Conservation (phyloP, 441 rosid species). For the Lagerstroemia fauriei region DNA sequence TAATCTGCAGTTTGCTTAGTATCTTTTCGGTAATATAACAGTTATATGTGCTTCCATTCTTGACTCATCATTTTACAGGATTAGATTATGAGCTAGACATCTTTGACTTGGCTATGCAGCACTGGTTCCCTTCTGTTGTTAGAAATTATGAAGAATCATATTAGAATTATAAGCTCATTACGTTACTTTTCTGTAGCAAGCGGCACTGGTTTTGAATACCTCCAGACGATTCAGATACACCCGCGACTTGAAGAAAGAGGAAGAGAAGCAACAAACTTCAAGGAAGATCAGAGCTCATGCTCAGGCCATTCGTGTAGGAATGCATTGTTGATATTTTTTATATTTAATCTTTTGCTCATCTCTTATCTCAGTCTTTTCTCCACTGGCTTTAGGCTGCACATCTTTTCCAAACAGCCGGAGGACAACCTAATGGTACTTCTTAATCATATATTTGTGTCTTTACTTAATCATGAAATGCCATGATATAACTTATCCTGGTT, state of each 20-base stretch:
- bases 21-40: not conserved
- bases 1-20: not conserved
- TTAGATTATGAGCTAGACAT: not conserved
- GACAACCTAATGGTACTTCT: constrained; percentile 54
- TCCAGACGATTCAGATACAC: constrained; percentile 93
- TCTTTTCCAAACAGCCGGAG: constrained; percentile 62
- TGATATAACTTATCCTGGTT: not conserved
- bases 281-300: constrained; percentile 85
- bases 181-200: constrained; percentile 57
- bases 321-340: constrained; percentile 1
- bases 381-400: constrained; percentile 72
- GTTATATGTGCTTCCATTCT: not conserved
- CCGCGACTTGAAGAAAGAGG: constrained; percentile 84
- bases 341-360: not conserved
- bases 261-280: constrained; percentile 61
- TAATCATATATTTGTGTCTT: not conserved
- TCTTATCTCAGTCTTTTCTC: constrained; percentile 26
- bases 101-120: not conserved
- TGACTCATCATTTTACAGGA: not conserved
- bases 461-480: not conserved
- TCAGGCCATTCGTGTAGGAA: constrained; percentile 70
- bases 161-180: not conserved
- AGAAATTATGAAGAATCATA: not conserved
- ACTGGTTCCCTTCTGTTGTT: constrained; percentile 3
- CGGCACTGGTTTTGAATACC: constrained; percentile 94